Evolutionary conservation across 305 asterid genomes (phyloP).

Genomic region (Fraxinus velutina): DNA sequence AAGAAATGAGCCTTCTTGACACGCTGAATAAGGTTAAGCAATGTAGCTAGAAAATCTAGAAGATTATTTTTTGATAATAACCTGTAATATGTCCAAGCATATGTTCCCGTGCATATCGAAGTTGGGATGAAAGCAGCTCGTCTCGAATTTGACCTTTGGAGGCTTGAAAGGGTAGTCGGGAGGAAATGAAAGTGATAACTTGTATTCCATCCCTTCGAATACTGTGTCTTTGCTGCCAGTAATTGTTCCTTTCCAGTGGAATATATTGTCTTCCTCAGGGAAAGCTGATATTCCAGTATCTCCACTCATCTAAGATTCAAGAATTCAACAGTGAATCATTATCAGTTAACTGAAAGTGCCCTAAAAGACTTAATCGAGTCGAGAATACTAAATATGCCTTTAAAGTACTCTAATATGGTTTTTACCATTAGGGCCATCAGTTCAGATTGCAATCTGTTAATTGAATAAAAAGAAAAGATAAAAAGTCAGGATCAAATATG

Average conservation of each 20-base stretch:
- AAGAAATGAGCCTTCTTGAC: too few species aligned
- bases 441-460: constrained; percentile 79
- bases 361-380: not conserved
- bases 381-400: not conserved
- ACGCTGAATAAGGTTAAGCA: too few species aligned
- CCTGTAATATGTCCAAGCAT: constrained; percentile 90
- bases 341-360: not conserved
- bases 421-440: constrained; percentile 93
- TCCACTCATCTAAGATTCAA: constrained; percentile 64
- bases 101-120: constrained; percentile 74
- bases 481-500: not conserved
- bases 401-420: not conserved
- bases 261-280: constrained; percentile 91
- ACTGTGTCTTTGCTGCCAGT: constrained; percentile 80
- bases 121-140: constrained; percentile 84
- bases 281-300: constrained; percentile 82
- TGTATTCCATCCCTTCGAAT: constrained; percentile 87
- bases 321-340: not conserved
- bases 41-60: not conserved
- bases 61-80: constrained; percentile 12
- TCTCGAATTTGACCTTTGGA: constrained; percentile 87
- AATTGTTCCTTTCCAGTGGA: constrained; percentile 89
- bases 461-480: not conserved
- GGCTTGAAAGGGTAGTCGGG: constrained; percentile 80
- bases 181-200: constrained; percentile 61